Evolutionary conservation across 345 rosid genomes (phyloP).

Genomic region (Trapa bicornis): DNA sequence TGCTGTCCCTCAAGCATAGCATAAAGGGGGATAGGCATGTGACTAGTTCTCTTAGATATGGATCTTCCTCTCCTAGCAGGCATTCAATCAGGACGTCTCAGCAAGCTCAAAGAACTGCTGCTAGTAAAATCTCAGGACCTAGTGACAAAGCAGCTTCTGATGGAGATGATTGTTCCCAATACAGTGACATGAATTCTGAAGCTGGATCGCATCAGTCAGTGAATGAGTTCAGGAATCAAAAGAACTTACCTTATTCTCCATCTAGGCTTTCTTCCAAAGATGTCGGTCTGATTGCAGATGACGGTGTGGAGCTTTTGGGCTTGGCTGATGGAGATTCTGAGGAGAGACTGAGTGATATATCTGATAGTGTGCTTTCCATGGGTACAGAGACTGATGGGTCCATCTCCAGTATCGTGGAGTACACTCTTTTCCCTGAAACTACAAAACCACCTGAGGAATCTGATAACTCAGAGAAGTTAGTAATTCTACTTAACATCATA

Average conservation of each 20-base stretch:
- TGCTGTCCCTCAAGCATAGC: conserved; percentile 41
- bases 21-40: conserved; percentile 33
- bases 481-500: conserved; percentile 2
- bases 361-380: conserved; percentile 83
- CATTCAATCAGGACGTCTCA: conserved; percentile 41
- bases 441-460: conserved; percentile 31
- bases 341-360: conserved; percentile 86
- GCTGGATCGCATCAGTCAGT: conserved; percentile 49
- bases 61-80: conserved; percentile 60
- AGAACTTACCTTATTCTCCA: conserved; percentile 16
- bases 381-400: conserved; percentile 91
- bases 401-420: conserved; percentile 51
- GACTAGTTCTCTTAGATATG: conserved; percentile 30
- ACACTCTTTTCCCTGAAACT: conserved; percentile 64
- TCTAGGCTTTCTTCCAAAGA: conserved; percentile 26
- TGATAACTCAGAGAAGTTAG: conserved; percentile 48
- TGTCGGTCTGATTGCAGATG: conserved; percentile 27
- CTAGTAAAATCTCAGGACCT: conserved; percentile 27
- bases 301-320: conserved; percentile 61
- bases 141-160: conserved; percentile 44
- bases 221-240: conserved; percentile 31
- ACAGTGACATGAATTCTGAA: conserved; percentile 61
- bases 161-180: conserved; percentile 46
- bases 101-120: conserved; percentile 17
- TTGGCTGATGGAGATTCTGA: conserved; percentile 64